Base-by-base conservation (phyloP, 768 basidiomycete species). In the Chalciporus sphaerocephalus region DNA sequence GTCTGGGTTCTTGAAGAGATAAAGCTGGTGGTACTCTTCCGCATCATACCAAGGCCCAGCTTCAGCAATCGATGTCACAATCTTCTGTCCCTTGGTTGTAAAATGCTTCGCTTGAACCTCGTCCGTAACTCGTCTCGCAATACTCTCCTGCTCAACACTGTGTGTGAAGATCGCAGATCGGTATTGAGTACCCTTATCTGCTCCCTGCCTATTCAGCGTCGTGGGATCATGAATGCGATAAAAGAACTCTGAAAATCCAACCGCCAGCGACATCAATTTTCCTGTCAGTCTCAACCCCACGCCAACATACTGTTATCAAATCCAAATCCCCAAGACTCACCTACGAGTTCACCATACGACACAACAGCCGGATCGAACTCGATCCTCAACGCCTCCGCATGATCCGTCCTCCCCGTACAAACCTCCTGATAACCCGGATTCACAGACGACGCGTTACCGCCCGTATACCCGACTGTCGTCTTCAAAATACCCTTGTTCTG, bases 201-300 rank as follows among this genome's bases (percentile, higher is more conserved):
- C 73, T 22, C 92, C 92, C 62, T 95, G 92, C 12, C 74, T 69
- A 64, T 95, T 83, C 44, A 75, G 58, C 0, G 89, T 88, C 33
- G 92, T 95, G 3, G 94, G 91, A 54, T 96, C 93, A 57, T 97
- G 94, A 0, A 89, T 91, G 37, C 95, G 79, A 65, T 92, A 95
- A 69, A 95, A 95, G 73, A 93, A 94, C 66, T 95, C 92, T 85
- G 62, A 11, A 23, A 33, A 3, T 28, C 20, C 23, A 5, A 8
- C n/a, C n/a, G n/a, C n/a, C n/a, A n/a, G n/a, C n/a, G n/a, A n/a
- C n/a, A n/a, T n/a, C n/a, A n/a, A n/a, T n/a, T n/a, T n/a, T n/a
- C n/a, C n/a, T n/a, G n/a, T n/a, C n/a, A n/a, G n/a, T n/a, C n/a
- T n/a, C n/a, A n/a, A n/a, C n/a, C n/a, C n/a, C n/a, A n/a, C n/a